Base-by-base conservation (phyloP, 495 filamentous ascomycete genomes). In the Bombardia bombarda region DNA sequence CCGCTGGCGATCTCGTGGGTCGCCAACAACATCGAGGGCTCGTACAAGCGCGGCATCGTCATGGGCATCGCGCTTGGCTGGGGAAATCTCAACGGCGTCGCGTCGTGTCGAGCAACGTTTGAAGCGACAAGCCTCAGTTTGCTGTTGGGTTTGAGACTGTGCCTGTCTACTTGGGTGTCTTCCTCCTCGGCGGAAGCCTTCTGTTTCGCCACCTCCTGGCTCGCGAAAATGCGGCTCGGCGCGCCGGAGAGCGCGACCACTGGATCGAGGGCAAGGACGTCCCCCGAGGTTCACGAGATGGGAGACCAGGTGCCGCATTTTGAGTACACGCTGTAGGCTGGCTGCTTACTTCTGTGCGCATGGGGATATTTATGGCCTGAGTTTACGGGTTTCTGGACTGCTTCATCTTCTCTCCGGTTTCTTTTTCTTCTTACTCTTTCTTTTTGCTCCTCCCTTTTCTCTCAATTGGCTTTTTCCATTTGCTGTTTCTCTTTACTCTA, bases 11-110 rank as follows among this genome's bases (percentile, higher is more conserved):
- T 95, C 40, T 75, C 82, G 4, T 95, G 89, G 89, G 62, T 79
- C 7, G 76, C 75, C 36, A 95, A 95, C 66, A 95, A 95, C 47
- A 76, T 78, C n/a, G 89, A 93, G 61, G 89, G 88, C 16, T 80
- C 86, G 3, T 90, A 90, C 62, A 94, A 94, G 65, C 77, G 88
- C 14, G 89, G 86, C 16, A 77, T 92, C 3, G 80, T 83, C 0
- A 53, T 92, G 2, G 87, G 88, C 0, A 75, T 92, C 31, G 81
- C 90, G 19, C 86, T 90, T 45, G 85, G 86, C 7, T 93, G 86
- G 84, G 88, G 88, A 4, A 95, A 93, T 48, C 66, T 95, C 12
- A 90, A 90, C 61, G 85, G 85, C 12, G 77, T 90, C 28, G 80
- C 89, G 28, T 90, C 28, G 80, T 89, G 28, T 76, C 72, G 32